Evolutionary conservation across 2,329 filamentous ascomycete species (phyloP), one percentile per base, ranked within the genome.

Genomic region (Fusarium solani-melongenae): DNA sequence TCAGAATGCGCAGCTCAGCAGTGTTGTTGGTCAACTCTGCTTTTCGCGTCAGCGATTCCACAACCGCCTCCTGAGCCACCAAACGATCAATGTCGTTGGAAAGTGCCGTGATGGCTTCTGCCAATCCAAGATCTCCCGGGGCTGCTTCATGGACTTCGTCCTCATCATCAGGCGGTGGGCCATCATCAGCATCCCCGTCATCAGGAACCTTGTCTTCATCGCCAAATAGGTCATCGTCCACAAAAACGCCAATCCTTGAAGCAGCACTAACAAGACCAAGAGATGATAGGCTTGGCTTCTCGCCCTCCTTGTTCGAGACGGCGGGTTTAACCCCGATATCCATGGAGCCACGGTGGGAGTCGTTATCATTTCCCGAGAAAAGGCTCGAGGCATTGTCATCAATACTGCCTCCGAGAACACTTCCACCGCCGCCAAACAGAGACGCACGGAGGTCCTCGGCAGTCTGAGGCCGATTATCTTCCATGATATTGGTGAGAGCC

Each of bases 21-120:
- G 93, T 95, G 79, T 99, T 99, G 81, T 99, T 99, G 2, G 96
- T 99, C 61, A 99, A 86, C 81, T 99, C 96, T 0, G 97, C 96
- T 83, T 99, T 99, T 66, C 93, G 91, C 4, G 94, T 96, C 66
- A 99, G 84, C 1, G 96, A 97, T 77, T 98, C 94, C 20, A 99
- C 91, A 20, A 99, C 94, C 2, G 93, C 92, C 76, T 98, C 94
- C 82, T 99, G 96, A 4, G 95, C 91, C 11, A 90, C 88, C 20
- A 99, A 87, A 73, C 95, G 94, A 77, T 98, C 95, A 71, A 99
- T 98, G 73, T 98, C 95, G 58, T 92, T 91, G 1, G 93, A 94
- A n/a, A 99, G 87, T 2, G 90, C 92, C 49, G 94, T 92, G 73
- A 99, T 98, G 11, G 97, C 96, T 84, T 99, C 97, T 1, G 95